Evolutionary conservation across 2,329 filamentous ascomycete genomes (phyloP), one percentile per base, ranked within the genome.

Genomic region (Penicillium sumatraense): DNA sequence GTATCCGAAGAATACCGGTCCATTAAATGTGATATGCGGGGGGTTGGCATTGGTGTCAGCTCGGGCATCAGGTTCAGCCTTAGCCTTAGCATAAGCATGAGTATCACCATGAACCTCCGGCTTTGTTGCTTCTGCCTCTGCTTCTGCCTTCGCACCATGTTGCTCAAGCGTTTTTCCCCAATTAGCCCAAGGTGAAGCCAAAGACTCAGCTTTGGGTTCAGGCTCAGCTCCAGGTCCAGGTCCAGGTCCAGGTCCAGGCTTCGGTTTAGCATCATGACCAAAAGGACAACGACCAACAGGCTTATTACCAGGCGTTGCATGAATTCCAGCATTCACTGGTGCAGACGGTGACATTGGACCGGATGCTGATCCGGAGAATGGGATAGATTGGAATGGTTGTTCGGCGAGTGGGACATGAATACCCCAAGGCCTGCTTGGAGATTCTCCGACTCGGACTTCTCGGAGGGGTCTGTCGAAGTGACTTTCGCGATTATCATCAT

Each of bases 1-100:
- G 68, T 96, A 97, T 0, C 93, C 93, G 65, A 98, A 91, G 68
- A 97, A 97, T 0, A 97, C 92, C 0, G 93, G 93, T 0, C 93
- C 93, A 8, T 90, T 96, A 69, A 97, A 96, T 0, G 96, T 81
- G 84, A 97, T 89, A 64, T 89, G 88, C 33, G 14, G n/a, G 9
- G 29, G 29, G 11, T 31, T 31, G 29, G 23, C 13, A 5, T 27
- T 16, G 35, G 35, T 16, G 35, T 38, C n/a, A 18, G 4, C 10
- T n/a, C n/a, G n/a, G n/a, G n/a, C n/a, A n/a, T n/a, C n/a, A n/a
- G n/a, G n/a, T n/a, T n/a, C n/a, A n/a, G n/a, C n/a, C 35, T 16
- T 5, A 10, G 68, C 44, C 64, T 69, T 35, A 3, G 61, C 48
- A 16, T 4, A 35, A 8, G 38, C 38, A 7, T 23, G n/a, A n/a